A percentile compares a stretch with the other conserved stretches of the same genome.
These are phyloP conservation scores for Phylloboletellus chloephorus DNA, from an alignment of 1,284 basidiomycete genomes.

Conservation along the genomic window DNA sequence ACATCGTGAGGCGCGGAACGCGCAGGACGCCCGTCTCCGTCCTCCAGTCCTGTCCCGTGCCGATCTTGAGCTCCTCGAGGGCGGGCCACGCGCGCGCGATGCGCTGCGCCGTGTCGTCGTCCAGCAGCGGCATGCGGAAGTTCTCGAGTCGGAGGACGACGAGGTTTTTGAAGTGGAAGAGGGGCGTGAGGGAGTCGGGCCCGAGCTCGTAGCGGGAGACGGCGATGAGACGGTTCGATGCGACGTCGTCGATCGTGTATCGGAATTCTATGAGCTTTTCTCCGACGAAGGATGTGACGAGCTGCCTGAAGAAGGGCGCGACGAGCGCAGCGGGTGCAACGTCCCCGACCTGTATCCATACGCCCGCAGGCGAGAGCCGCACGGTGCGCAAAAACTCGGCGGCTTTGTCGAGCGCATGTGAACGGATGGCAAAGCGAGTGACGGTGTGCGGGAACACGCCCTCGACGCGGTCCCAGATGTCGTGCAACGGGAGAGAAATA, in stretches of 20 bases:
- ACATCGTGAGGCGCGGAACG: background rate
- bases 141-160: background rate
- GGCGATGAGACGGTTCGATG: no score
- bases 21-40: background rate
- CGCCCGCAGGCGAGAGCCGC: background rate
- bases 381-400: background rate
- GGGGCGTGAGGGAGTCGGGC: background rate
- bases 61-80: conserved; percentile 3
- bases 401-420: background rate
- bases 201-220: background rate
- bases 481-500: background rate
- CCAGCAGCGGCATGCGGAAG: background rate
- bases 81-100: conserved; percentile 3
- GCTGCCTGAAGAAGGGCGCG: background rate
- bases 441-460: background rate
- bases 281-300: background rate
- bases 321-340: background rate
- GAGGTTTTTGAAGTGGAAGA: conserved; percentile 5
- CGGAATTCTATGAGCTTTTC: background rate
- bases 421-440: background rate
- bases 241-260: background rate
- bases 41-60: conserved; percentile 2
- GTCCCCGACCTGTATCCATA: background rate
- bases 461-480: background rate
- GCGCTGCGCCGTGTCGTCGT: background rate